Base-by-base conservation (phyloP, 108 stramenopile species). In the Aurantiochytrium sp. region DNA sequence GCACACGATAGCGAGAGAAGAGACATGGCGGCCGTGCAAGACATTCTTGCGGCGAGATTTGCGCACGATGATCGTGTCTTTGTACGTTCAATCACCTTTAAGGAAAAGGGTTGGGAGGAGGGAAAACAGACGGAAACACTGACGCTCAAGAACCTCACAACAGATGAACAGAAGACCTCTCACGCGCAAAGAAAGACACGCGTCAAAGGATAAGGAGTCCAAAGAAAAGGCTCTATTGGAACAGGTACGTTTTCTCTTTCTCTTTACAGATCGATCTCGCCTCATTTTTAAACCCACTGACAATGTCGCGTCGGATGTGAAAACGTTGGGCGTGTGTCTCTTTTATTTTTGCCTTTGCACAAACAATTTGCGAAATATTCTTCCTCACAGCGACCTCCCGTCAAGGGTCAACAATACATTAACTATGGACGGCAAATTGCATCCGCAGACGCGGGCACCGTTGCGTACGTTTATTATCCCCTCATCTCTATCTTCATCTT, bases 141-240 rank as follows among this genome's bases (percentile, higher is more conserved):
- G 51, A 53, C 51, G 23, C 8, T 47, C 49, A 12, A 45, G 51
- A n/a, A 42, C 64, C n/a, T 28, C 4, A 45, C 76, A 83, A 45
- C 76, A 83, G 76, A 28, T 53, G 28, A 83, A 83, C 76, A 83
- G 51, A 23, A 83, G 45, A 53, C 76, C 76, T 12, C 51, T 83
- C 19, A 21, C 76, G 51, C 76, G 76, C 18, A 47, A 28, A 18
- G 76, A 83, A 45, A 12, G 76, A 6, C 76, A 83, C n/a, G 76
- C 76, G 6, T 47, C 49, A 6, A 83, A 83, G 51, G 76, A 83
- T 35, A 83, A 83, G 76, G 76, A 83, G 51, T 83, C 51, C 76
- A 83, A 83, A 23, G 76, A 83, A 35, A 83, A 53, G 4, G 76
- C 76, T 21, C 76, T 83, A 1, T 45, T 83, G 19, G 76, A 83